These are phyloP conservation scores for Cladophialophora chaetospira DNA, from an alignment of 2,329 filamentous ascomycete species.

Conservation along the genomic window DNA sequence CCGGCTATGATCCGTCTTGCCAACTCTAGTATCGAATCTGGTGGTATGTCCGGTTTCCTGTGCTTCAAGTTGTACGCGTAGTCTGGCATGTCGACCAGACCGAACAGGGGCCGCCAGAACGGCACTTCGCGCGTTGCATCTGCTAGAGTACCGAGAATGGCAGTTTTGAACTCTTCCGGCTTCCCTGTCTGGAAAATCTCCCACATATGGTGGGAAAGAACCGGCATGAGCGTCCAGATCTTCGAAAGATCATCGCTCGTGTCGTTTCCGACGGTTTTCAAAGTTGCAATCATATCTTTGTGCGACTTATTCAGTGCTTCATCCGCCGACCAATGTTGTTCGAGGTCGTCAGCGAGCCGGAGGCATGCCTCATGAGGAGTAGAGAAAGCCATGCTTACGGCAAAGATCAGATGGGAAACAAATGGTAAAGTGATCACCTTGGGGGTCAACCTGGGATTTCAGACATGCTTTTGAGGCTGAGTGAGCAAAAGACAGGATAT, in stretches of 20 bases:
- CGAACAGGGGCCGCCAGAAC: conserved; percentile 28
- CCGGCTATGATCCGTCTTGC: conserved; percentile 20
- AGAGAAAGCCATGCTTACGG: neutral
- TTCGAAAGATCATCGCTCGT: neutral
- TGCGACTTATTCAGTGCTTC: conserved; percentile 1
- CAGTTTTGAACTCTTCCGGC: neutral
- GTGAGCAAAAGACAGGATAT: too few relatives aligned
- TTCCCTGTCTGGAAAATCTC: neutral
- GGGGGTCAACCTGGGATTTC: too few relatives aligned
- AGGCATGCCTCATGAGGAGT: neutral
- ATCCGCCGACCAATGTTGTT: neutral
- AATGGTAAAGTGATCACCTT: too few relatives aligned
- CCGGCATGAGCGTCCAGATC: neutral
- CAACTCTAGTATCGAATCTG: conserved; percentile 31
- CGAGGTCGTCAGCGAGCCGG: conserved; percentile 6
- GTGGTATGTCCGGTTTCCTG: neutral
- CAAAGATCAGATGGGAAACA: too few relatives aligned
- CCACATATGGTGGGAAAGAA: conserved; percentile 13
- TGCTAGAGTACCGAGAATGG: conserved; percentile 17
- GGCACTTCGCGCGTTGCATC: conserved; percentile 24
- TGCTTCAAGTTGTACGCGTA: neutral
- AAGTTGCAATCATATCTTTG: neutral
- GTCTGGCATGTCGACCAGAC: conserved; percentile 7
- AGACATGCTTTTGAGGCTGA: too few relatives aligned
- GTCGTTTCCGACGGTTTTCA: neutral